Evolutionary conservation across 2,329 filamentous ascomycete species (phyloP), one percentile per base, ranked within the genome.

Genomic region (Colletotrichum echinochloae): DNA sequence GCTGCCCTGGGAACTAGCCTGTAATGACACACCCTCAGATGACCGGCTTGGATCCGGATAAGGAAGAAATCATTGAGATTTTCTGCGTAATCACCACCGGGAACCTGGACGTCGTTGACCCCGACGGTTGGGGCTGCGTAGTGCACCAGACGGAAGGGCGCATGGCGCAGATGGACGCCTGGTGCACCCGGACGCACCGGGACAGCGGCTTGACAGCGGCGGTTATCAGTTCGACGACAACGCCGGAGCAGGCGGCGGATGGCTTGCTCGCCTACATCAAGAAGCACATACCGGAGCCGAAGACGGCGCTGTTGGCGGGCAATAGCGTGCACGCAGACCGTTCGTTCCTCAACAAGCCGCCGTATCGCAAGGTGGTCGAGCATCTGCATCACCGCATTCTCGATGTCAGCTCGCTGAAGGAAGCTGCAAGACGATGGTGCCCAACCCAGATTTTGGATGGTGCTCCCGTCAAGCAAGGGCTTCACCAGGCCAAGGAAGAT

Each of bases 301-400:
- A 90, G 57, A 88, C 82, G 41, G 95, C 90, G 0, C 81, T 98
- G 67, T 85, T 99, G 49, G 95, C 96, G 0, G 96, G 96, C 2
- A 99, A 97, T 82, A 96, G 92, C 67, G 93, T 99, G 33, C 95
- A 99, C 78, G 94, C 92, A 4, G 96, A 99, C 81, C 90, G 90
- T 76, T 89, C 89, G 2, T 99, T 99, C 78, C 84, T 99, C 70
- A 85, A 89, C 6, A 88, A 89, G 73, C 86, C 86, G 66, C 94
- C 95, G 0, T 99, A 95, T 81, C 88, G 85, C 48, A 83, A 86
- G 70, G 90, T 97, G 2, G 82, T 93, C 59, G 88, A 92, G 66
- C 89, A 96, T 80, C 84, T 99, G 74, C 93, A 97, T 81, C 94
- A 99, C 81, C 89, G 96, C 20, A 92, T 99, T 73, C 83, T 98